Evolutionary conservation across 495 filamentous ascomycete species (phyloP), one percentile per base, ranked within the genome.

Genomic region (Hypoxylon rickii): DNA sequence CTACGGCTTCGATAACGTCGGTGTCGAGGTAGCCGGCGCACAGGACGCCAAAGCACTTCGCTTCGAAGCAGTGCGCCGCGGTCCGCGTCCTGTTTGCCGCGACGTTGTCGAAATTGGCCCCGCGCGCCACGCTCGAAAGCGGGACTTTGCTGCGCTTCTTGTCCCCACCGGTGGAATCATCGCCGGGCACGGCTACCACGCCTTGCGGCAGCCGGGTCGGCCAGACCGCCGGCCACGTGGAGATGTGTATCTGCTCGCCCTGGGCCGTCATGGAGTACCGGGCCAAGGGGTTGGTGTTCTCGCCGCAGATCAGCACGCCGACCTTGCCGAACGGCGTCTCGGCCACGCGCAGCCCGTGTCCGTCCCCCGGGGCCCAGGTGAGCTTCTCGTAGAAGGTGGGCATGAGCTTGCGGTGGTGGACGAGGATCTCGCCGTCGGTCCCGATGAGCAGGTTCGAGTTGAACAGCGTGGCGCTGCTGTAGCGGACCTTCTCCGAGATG

Each of bases 31-130:
- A 55, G 0, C 71, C 67, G 0, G 67, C 61, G 54, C 72, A 71
- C 5, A 74, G 33, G 1, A 77, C 65, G 0, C 73, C 75, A 45
- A 77, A 77, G 36, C 67, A 74, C 54, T 76, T 79, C 6, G 69
- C 73, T 42, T 76, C 74, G 51, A 79, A 79, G 48, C 72, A 76
- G 44, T 79, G 73, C 1, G 71, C 72, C 1, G 72, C 73, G 0
- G 71, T 66, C 1, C 76, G 58, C 12, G 61, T 69, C 16, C 67
- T 52, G 37, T 76, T 77, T 1, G 73, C 76, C 3, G 65, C 60
- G 1, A 75, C 62, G 40, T 79, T 76, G 36, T 76, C 71, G 51
- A 72, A 79, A 31, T 70, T 72, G 20, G 38, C 54, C 2, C 49
- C 48, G 19, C 45, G 51, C 1, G 44, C 41, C 3, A 31, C 22